Base-by-base conservation (phyloP, 371 early-diverging fungal species). In the Cokeromyces recurvatus region DNA sequence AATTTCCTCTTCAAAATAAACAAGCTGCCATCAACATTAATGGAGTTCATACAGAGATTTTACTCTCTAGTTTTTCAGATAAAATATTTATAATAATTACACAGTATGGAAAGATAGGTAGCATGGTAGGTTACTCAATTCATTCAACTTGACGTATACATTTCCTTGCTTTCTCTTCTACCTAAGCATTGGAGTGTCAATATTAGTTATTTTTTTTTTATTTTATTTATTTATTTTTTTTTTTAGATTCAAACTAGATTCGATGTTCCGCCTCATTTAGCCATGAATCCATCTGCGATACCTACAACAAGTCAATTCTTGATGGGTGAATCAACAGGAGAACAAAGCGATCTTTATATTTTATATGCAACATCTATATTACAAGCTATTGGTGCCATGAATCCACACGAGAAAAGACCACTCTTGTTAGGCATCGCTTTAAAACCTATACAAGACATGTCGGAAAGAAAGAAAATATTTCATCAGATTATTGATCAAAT, bases 381-480 rank as follows among this genome's bases (percentile, higher is more conserved):
- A 1, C 84, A 84, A 49, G 72, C 78, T 52, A 79, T 84, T 41
- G 76, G 62, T 12, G 67, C 67, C 19, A 78, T 81, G 62, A 83
- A 78, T 54, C 84, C 85, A 2, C 52, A 58, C 4, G 87, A 87
- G 43, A 57, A 59, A 5, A 65, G 87, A 16, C 74, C 82, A 1
- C 48, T 87, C 5, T 44, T 87, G 0, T 52, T 87, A 3, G 84
- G 86, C 0, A 70, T 86, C 21, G 85, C 82, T 1, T 66, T 87
- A 10, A 64, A 66, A 10, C 71, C 79, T 10, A 46, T 57, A 32
- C 68, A 74, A 22, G 62, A 65, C 11, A 61, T 68, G 45, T 19
- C 29, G 22, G 43, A 62, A 12, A 46, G 45, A n/a, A 61, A 59
- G 20, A 49, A 78, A 32, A 45, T 52, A 23, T 71, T 71, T 41